A percentile compares a stretch with the other conserved stretches of the same genome.
phyloP scores from a whole-genome alignment of 1,284 basidiomycete genomes.

The Porogramme epimiltina region DNA sequence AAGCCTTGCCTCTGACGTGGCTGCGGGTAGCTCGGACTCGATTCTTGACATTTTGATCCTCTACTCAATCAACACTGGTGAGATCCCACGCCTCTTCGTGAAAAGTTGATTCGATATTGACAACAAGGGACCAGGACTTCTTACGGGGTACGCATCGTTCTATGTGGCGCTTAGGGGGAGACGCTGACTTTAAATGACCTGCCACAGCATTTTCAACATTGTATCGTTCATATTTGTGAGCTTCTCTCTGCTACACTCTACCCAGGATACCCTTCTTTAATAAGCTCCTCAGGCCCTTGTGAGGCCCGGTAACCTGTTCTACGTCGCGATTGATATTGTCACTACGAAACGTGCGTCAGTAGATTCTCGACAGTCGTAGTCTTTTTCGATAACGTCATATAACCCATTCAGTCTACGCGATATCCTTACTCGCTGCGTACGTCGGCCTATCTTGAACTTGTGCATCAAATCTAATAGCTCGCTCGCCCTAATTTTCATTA shows the following conservation, averaged over 20 bases:
- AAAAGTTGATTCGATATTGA: too few relatives aligned
- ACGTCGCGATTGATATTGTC: constrained; percentile 15
- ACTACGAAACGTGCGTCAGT: constrained; percentile 13
- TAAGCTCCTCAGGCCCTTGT: constrained; percentile 17
- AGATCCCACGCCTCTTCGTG: too few relatives aligned
- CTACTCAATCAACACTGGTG: constrained; percentile 18
- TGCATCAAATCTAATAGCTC: too few relatives aligned
- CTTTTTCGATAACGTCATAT: background rate
- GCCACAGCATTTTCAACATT: too few relatives aligned
- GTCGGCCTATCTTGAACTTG: too few relatives aligned
- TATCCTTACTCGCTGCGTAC: constrained; percentile 18
- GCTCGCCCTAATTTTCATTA: too few relatives aligned
- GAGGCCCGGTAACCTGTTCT: constrained; percentile 17
- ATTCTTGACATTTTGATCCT: constrained; percentile 18
- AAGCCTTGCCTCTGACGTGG: background rate
- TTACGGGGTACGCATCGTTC: too few relatives aligned
- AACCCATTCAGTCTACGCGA: constrained; percentile 12
- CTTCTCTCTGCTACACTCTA: too few relatives aligned
- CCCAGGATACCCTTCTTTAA: too few relatives aligned
- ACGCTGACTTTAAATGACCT: too few relatives aligned
- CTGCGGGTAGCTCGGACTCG: constrained; percentile 8
- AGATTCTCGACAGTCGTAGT: background rate
- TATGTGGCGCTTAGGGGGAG: too few relatives aligned
- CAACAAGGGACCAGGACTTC: background rate
- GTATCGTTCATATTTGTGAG: too few relatives aligned